These are phyloP conservation scores for Pythium angustatum DNA, from an alignment of 352 stramenopile genomes.

Conservation along the genomic window DNA sequence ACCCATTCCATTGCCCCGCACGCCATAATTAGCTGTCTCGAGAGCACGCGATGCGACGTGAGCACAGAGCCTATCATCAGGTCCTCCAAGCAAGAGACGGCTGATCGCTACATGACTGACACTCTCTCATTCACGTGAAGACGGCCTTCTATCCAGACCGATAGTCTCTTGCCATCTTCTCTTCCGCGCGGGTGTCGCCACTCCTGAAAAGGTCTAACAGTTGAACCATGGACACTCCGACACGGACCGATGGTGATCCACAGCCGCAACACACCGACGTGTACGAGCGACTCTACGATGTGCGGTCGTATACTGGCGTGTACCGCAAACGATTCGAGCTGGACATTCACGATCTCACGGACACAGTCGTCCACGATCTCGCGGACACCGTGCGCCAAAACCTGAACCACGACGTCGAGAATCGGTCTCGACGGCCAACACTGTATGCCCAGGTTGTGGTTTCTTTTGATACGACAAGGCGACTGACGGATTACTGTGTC, in stretches of 20 bases:
- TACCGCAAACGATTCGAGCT: slow-evolving; percentile 33
- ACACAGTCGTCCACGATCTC: slow-evolving; percentile 29
- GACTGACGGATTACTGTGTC: background rate
- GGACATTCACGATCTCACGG: slow-evolving; percentile 28
- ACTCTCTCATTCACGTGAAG: background rate
- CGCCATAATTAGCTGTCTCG: slow-evolving; percentile 14
- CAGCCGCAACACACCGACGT: slow-evolving; percentile 19
- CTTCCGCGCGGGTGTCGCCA: too few relatives aligned
- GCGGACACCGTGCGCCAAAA: slow-evolving; percentile 23
- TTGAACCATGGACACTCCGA: background rate
- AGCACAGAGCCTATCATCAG: too few relatives aligned
- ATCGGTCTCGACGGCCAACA: slow-evolving; percentile 8
- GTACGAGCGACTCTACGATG: slow-evolving; percentile 27
- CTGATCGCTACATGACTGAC: too few relatives aligned
- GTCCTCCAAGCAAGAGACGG: too few relatives aligned
- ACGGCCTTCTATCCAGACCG: too few relatives aligned
- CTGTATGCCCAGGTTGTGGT: slow-evolving; percentile 3
- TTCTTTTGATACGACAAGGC: background rate
- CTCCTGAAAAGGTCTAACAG: too few relatives aligned
- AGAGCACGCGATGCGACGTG: too few relatives aligned
- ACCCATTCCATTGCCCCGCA: too few relatives aligned
- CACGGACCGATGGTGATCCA: background rate
- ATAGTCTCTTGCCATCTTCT: too few relatives aligned
- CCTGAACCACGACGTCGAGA: slow-evolving; percentile 27
- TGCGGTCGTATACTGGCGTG: slow-evolving; percentile 29